Conservation (phyloP, 2,329 filamentous ascomycete genomes). For the Triangularia verruculosa region DNA sequence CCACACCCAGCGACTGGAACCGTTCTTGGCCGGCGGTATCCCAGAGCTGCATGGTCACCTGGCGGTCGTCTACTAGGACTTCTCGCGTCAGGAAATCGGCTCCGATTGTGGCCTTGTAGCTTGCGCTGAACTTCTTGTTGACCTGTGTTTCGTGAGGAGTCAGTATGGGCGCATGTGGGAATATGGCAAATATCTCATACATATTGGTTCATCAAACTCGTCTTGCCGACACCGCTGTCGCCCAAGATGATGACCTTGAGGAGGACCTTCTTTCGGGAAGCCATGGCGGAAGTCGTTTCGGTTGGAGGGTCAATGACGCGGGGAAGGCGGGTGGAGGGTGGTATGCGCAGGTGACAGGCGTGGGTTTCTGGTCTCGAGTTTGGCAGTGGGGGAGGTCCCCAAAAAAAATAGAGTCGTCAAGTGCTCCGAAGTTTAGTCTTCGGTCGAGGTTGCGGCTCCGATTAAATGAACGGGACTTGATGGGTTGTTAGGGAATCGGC, state of each 20-base stretch:
- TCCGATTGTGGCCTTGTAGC: conserved; percentile 99
- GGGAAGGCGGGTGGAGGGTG: conserved; percentile 10
- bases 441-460: conserved; percentile 2
- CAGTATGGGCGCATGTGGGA: not conserved
- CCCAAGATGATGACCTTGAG: conserved; percentile 98
- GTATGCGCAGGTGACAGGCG: not conserved
- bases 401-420: not conserved
- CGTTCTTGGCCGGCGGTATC: conserved; percentile 96
- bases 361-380: not conserved
- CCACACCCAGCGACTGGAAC: conserved; percentile 94
- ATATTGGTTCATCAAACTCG: conserved; percentile 99
- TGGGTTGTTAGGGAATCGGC: conserved; percentile 8
- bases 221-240: conserved; percentile 98
- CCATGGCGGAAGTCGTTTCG: conserved; percentile 50
- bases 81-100: conserved; percentile 98
- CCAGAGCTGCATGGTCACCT: conserved; percentile 99
- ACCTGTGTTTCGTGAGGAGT: conserved; percentile 58
- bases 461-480: conserved; percentile 14
- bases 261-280: conserved; percentile 84
- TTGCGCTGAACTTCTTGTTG: conserved; percentile 99
- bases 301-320: conserved; percentile 14
- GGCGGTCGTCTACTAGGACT: conserved; percentile 91
- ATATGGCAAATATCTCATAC: conserved; percentile 53
- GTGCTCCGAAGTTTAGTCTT: not conserved
- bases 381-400: not conserved